Evolutionary conservation across 345 rosid genomes (phyloP).

Genomic region (Turritis glabra): DNA sequence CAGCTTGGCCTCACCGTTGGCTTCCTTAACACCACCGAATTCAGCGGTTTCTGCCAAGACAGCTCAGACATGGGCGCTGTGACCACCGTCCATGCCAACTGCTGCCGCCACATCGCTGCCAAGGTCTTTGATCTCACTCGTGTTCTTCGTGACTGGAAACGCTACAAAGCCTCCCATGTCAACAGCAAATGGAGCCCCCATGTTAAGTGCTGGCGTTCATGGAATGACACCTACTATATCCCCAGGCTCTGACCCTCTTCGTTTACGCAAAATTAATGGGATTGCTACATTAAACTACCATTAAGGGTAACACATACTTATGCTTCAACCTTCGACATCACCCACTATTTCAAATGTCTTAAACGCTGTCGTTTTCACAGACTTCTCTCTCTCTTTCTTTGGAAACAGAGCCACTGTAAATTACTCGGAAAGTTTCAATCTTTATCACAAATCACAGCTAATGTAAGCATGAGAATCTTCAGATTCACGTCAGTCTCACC

Average conservation of each 20-base stretch:
- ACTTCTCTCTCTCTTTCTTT: not conserved
- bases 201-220: slow-evolving; percentile 42
- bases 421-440: not conserved
- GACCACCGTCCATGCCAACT: slow-evolving; percentile 77
- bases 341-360: not conserved
- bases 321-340: not conserved
- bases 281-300: not conserved
- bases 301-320: not conserved
- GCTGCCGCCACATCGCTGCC: slow-evolving; percentile 71
- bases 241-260: slow-evolving; percentile 25
- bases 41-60: slow-evolving; percentile 81
- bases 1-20: slow-evolving; percentile 47
- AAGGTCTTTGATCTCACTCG: slow-evolving; percentile 58
- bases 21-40: slow-evolving; percentile 54
- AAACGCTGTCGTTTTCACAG: not conserved
- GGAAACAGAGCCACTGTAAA: not conserved
- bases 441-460: slow-evolving; percentile 14
- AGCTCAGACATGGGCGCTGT: slow-evolving; percentile 55
- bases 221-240: slow-evolving; percentile 39
- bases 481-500: not conserved
- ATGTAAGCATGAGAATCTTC: slow-evolving; percentile 24
- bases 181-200: slow-evolving; percentile 50
- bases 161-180: slow-evolving; percentile 36
- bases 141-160: slow-evolving; percentile 68
- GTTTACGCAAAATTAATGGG: not conserved